Base-by-base conservation (phyloP, 495 filamentous ascomycete species). In the Penicillium antarcticum region DNA sequence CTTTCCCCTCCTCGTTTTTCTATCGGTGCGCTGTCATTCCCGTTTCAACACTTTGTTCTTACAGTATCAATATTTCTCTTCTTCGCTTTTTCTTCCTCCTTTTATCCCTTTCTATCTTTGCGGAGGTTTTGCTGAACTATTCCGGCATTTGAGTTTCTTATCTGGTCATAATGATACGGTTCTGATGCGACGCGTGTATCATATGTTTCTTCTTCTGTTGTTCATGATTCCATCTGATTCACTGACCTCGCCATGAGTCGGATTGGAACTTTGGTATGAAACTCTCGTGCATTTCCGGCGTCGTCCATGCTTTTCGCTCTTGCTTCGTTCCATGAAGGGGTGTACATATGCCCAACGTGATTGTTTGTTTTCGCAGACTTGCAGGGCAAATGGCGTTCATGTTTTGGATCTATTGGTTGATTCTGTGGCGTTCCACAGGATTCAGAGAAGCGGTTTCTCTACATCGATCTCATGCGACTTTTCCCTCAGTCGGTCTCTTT, bases 181-280 rank as follows among this genome's bases (percentile, higher is more conserved):
- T 39, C 54, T 55, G 55, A 42, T 51, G 60, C 48, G 53, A 58
- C 45, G 43, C 53, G 34, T 70, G 67, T 70, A 70, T 66, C 65
- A 70, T 70, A 70, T 54, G 62, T 55, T 41, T 38, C 38, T 38
- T 12, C 23, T 48, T 57, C 42, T 42, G 39, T 45, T 54, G 38
- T 49, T 51, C 40, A n/a, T 43, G 40, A 3, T 51, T 48, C 23
- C 21, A 19, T 23, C 32, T 39, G 37, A 45, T 42, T 46, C 43
- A 45, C 43, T 14, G 54, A 42, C 23, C 46, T 51, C 17, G 35
- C 42, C 44, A 42, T 45, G 41, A 32, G 24, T 53, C 35, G 29
- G 38, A 32, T 38, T 57, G 50, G 51, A 53, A 11, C 36, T 53
- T 55, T 17, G 40, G 45, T 60, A 36, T 42, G 42, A 52, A 35